Conservation (phyloP, 176 grass and related monocot genomes). For the Aegilops speltoides region DNA sequence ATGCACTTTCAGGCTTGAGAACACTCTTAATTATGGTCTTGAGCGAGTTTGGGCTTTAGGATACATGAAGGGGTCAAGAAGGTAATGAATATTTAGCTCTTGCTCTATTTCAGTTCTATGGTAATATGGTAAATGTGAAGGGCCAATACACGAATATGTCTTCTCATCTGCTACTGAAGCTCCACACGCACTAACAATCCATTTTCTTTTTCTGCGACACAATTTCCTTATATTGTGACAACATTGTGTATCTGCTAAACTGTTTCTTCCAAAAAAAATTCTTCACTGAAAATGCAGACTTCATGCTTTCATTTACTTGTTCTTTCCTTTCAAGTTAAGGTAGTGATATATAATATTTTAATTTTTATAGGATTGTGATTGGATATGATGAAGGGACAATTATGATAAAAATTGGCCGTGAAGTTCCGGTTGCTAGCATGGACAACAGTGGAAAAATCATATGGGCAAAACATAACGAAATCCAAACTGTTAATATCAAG, state of each 20-base stretch:
- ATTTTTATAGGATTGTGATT: constrained; percentile 71
- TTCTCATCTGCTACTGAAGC: neutral
- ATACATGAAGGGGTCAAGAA: constrained; percentile 92
- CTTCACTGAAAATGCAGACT: neutral
- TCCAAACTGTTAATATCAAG: constrained; percentile 98
- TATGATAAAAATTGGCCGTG: constrained; percentile 99
- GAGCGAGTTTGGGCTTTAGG: constrained; percentile 98
- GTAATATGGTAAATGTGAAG: neutral
- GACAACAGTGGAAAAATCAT: constrained; percentile 98
- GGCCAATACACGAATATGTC: neutral
- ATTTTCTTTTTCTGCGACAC: neutral
- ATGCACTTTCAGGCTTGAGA: constrained; percentile 78
- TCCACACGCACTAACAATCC: neutral
- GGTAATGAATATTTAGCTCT: constrained; percentile 37
- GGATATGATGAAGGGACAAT: constrained; percentile 99
- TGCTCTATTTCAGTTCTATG: neutral
- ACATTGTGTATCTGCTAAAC: constrained; percentile 2
- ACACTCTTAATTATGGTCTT: constrained; percentile 95
- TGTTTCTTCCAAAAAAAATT: neutral
- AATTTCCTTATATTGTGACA: neutral
- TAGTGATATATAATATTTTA: constrained; percentile 18
- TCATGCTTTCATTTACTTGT: constrained; percentile 20
- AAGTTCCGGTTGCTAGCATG: constrained; percentile 98
- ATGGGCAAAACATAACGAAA: constrained; percentile 99
- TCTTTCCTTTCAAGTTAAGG: constrained; percentile 19